Conservation (phyloP, 2,329 filamentous ascomycete genomes). For the Penicillium sp. region DNA sequence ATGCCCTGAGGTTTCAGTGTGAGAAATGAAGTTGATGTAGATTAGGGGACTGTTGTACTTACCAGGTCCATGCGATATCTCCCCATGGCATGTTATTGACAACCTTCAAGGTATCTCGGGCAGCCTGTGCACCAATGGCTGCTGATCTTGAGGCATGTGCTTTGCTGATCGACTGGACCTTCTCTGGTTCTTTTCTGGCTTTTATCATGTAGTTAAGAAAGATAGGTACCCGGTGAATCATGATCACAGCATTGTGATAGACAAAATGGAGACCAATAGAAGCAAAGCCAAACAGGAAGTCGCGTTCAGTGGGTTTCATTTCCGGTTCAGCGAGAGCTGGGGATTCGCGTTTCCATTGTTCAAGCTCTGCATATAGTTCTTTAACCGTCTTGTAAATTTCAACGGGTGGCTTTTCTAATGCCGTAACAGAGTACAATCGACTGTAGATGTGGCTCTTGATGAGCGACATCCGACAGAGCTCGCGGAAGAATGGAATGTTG, state of each 20-base stretch:
- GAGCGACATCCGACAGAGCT: conserved; percentile 82
- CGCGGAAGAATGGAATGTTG: conserved; percentile 89
- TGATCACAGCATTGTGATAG: conserved; percentile 95
- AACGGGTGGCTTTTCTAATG: conserved; percentile 73
- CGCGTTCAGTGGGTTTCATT: conserved; percentile 80
- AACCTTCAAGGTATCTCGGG: conserved; percentile 82
- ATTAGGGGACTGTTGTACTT: conserved; percentile 36
- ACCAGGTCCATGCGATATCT: conserved; percentile 92
- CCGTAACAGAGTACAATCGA: conserved; percentile 82
- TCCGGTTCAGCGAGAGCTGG: conserved; percentile 85
- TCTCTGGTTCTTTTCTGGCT: conserved; percentile 55
- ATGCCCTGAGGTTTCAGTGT: conserved; percentile 56
- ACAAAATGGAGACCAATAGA: conserved; percentile 88
- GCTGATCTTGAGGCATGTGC: conserved; percentile 79
- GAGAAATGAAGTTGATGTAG: neutral
- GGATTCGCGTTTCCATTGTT: conserved; percentile 89
- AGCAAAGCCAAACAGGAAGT: conserved; percentile 85
- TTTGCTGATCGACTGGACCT: conserved; percentile 70
- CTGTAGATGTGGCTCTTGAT: conserved; percentile 93
- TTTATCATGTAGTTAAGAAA: conserved; percentile 85
- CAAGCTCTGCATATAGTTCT: conserved; percentile 78
- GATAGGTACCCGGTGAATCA: conserved; percentile 93
- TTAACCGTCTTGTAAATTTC: conserved; percentile 89
- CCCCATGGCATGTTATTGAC: conserved; percentile 93
- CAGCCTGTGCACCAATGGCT: conserved; percentile 82